Base-by-base conservation (phyloP, 805 yeast species). In the Candida morakotiae region DNA sequence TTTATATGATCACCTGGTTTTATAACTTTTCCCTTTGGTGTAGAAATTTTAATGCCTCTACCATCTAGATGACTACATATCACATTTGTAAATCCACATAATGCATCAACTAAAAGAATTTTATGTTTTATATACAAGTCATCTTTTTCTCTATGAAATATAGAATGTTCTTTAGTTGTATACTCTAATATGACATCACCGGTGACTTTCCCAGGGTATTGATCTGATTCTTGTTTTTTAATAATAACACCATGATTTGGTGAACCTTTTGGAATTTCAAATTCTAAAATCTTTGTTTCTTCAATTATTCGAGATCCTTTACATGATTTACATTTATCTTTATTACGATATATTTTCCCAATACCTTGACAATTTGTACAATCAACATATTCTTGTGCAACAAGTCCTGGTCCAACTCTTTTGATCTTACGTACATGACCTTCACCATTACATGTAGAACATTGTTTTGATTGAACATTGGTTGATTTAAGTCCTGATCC, bases 301-400 rank as follows among this genome's bases (percentile, higher is more conserved):
- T 80, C 81, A 2, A 67, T 62, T 2, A 75, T 63, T 18, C 81
- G 75, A 5, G 60, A 60, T 2, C 96, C 96, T 15, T 60, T 56
- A 63, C 98, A 91, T 41, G 69, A 70, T 47, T 79, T 83, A 67
- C 98, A 91, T 43, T 69, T 68, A 54, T 87, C 95, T 53, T 82
- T 85, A 19, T 73, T 56, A 35, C 78, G 65, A 49, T 65, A 73
- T 5, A 71, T 63, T 34, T 69, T 61, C 3, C 97, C 96, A 15
- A 65, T 60, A 9, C 94, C 96, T 20, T 69, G 62, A 67, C 98
- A 91, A 7, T 68, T 60, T 3, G 68, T 62, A 61, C 98, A 91
- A 10, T 66, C 67, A 2, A 75, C 75, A 31, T 66, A 65, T 20
- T 77, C 79, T 40, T 76, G 77, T 2, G 87, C 71, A n/a, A 79